Evolutionary conservation across 495 filamentous ascomycete species (phyloP).

Genomic region (Aeminium ludgeri): DNA sequence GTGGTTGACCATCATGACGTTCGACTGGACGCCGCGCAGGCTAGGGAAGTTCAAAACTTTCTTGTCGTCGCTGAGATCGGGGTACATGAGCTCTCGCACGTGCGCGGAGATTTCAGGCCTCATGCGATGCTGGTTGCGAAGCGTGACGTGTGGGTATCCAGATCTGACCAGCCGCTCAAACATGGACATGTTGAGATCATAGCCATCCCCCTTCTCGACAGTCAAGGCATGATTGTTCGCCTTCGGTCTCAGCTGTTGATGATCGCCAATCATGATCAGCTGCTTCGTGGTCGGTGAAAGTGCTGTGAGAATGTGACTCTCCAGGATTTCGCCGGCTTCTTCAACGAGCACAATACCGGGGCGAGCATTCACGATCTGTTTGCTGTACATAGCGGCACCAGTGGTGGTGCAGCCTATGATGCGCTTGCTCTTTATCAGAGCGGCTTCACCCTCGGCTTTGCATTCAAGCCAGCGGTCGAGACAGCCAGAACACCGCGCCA

Average conservation of each 20-base stretch:
- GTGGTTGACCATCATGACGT: constrained; percentile 54
- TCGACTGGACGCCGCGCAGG: constrained; percentile 41
- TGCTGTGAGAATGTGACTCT: constrained; percentile 51
- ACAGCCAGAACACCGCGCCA: constrained; percentile 28
- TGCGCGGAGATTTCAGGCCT: constrained; percentile 49
- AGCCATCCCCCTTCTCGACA: constrained; percentile 41
- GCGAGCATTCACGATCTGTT: constrained; percentile 32
- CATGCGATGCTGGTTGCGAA: constrained; percentile 55
- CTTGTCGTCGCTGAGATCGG: constrained; percentile 40
- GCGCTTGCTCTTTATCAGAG: constrained; percentile 35
- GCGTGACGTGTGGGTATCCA: constrained; percentile 25
- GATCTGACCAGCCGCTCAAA: constrained; percentile 52
- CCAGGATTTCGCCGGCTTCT: constrained; percentile 64
- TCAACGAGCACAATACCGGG: constrained; percentile 52
- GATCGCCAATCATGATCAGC: constrained; percentile 61
- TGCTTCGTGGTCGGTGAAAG: constrained; percentile 57
- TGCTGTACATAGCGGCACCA: constrained; percentile 45
- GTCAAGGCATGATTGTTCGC: constrained; percentile 48
- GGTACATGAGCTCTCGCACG: constrained; percentile 45
- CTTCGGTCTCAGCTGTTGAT: constrained; percentile 53
- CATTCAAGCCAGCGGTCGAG: no score
- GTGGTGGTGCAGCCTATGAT: constrained; percentile 68
- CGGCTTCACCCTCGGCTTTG: constrained; percentile 29
- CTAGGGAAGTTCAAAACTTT: constrained; percentile 33
- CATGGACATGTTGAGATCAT: constrained; percentile 46